phyloP scores from a whole-genome alignment of 345 rosid genomes.

The Rhodamnia rubescens region DNA sequence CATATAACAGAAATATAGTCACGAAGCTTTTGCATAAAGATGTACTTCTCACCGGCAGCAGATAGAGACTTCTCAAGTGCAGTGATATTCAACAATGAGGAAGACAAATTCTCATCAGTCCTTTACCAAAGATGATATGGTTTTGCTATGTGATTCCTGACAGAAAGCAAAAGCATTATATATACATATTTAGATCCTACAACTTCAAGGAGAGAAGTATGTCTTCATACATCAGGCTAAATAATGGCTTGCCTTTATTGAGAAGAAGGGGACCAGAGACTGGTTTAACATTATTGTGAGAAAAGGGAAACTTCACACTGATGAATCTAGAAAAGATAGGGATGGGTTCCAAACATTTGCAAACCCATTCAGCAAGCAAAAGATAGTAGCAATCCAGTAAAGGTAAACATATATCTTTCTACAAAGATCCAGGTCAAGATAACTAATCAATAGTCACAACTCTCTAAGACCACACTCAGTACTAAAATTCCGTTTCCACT shows the following conservation, averaged over 20 bases:
- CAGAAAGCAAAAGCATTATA: neutral
- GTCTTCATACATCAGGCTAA: neutral
- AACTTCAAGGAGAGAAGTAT: neutral
- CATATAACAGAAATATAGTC: constrained; percentile 89
- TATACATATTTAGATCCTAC: neutral
- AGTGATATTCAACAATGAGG: constrained; percentile 66
- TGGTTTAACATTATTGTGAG: neutral
- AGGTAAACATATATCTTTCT: neutral
- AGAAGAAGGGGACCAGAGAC: neutral
- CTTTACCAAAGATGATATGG: constrained; percentile 46
- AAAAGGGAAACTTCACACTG: neutral
- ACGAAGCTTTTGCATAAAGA: constrained; percentile 98
- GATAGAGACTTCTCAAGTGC: constrained; percentile 63
- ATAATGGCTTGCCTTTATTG: neutral
- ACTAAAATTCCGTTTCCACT: neutral
- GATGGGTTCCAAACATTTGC: neutral
- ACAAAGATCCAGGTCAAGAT: neutral
- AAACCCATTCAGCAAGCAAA: neutral
- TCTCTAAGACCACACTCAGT: neutral
- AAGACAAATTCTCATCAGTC: constrained; percentile 79
- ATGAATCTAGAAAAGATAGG: neutral
- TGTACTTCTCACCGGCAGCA: constrained; percentile 95
- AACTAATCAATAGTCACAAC: neutral
- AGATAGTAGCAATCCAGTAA: neutral
- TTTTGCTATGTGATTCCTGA: constrained; percentile 77